Conservation (phyloP, 2,329 filamentous ascomycete species). For the Onygenales sp. region DNA sequence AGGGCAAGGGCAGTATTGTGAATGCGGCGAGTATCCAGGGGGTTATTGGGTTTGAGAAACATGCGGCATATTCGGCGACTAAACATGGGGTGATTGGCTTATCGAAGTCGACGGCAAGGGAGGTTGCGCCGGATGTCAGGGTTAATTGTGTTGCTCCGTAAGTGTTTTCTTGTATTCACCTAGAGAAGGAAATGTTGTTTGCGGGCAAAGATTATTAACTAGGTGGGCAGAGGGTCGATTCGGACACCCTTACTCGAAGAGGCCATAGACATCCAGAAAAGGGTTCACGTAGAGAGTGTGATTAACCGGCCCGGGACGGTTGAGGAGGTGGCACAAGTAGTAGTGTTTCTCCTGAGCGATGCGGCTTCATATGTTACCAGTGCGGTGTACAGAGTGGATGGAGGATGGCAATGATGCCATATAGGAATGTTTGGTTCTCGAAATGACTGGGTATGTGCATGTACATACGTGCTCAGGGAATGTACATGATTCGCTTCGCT, state of each 20-base stretch:
- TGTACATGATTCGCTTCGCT: no score
- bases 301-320: conserved; percentile 23
- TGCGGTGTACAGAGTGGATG: conserved; percentile 37
- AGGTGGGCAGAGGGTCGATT: conserved; percentile 18
- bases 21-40: conserved; percentile 40
- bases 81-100: conserved; percentile 27
- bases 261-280: conserved; percentile 17
- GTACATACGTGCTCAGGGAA: no score
- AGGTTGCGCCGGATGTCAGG: conserved; percentile 27
- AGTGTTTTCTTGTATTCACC: conserved; percentile 12
- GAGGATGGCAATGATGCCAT: conserved; percentile 29
- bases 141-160: conserved; percentile 36
- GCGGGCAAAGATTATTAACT: conserved; percentile 4
- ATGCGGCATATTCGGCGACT: conserved; percentile 24
- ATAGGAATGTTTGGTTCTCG: no score
- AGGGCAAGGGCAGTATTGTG: conserved; percentile 42
- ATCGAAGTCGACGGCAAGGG: conserved; percentile 29
- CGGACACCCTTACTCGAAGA: conserved; percentile 25
- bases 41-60: conserved; percentile 22
- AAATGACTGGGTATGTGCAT: no score
- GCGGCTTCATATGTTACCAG: conserved; percentile 40
- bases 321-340: conserved; percentile 33
- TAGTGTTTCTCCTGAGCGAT: conserved; percentile 40
- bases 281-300: conserved; percentile 9
- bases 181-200: not conserved